Percentiles rank a stretch among this genome's conserved stretches.
phyloP scores from a whole-genome alignment of 495 filamentous ascomycete genomes.

The Daldinia caldariorum region DNA sequence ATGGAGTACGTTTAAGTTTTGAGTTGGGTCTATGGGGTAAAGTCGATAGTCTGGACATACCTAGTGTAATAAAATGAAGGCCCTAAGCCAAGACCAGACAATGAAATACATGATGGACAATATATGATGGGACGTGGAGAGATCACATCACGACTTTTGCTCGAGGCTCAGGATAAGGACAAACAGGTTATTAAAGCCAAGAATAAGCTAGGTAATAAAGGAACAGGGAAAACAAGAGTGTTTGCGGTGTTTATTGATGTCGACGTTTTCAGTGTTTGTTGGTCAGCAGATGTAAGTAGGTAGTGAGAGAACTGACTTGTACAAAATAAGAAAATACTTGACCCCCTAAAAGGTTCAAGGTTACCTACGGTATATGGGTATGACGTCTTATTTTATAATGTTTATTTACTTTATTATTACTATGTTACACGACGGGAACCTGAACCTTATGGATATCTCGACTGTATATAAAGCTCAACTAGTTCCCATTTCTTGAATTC shows the following conservation, averaged over 20 bases:
- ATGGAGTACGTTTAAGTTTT: constrained; percentile 17
- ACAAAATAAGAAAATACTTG: background rate
- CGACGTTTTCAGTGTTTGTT: background rate
- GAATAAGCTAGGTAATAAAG: background rate
- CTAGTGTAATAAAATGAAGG: constrained; percentile 7
- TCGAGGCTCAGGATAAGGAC: background rate
- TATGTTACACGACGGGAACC: constrained; percentile 13
- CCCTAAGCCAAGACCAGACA: constrained; percentile 28
- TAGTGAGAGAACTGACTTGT: background rate
- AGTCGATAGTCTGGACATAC: constrained; percentile 8
- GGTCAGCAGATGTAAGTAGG: background rate
- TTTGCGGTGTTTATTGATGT: constrained; percentile 11
- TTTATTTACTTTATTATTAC: background rate
- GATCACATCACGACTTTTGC: background rate
- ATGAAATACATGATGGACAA: constrained; percentile 3
- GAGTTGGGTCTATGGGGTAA: constrained; percentile 24
- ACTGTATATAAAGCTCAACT: constrained; percentile 10
- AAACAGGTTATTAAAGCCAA: constrained; percentile 6
- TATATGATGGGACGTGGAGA: background rate
- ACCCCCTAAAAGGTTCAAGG: background rate
- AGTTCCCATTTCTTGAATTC: constrained; percentile 2
- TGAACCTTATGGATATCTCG: constrained; percentile 7
- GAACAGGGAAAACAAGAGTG: background rate
- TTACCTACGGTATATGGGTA: background rate
- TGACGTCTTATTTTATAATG: constrained; percentile 23